Base-by-base conservation (phyloP, 2,329 filamentous ascomycete species). In the Aspergillus hortae region DNA sequence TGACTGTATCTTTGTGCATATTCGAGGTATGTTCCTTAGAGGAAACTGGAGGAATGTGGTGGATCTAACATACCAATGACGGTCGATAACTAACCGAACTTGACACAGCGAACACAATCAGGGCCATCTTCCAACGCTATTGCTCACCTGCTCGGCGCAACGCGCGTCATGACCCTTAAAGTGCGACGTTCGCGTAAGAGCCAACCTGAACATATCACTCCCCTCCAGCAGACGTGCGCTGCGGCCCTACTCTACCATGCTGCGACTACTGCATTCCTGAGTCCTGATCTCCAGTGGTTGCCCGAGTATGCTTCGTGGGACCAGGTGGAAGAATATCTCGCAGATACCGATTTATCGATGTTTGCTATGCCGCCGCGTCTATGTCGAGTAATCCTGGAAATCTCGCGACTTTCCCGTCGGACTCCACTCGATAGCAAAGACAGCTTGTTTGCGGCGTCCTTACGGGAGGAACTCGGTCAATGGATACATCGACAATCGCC, bases 181-280 rank as follows among this genome's bases (percentile, higher is more conserved):
- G 15, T 49, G 17, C 32, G 40, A 19, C 12, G 15, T 5, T 23
- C 46, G 2, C 25, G n/a, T 12, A 6, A 32, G 15, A 25, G n/a
- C 2, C 19, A 44, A 6, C 38, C 7, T 4, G 46, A 32, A 21
- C 11, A 17, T n/a, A 10, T 21, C 38, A 33, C 23, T 14, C 36
- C 46, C 5, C 23, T 40, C 9, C 36, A 32, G 19, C 36, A 33
- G 38, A 49, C 40, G 15, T 49, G 38, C n/a, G 38, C 38, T 23
- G 46, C 46, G 21, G 36, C 46, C 9, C n/a, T 49, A 25, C 25
- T 49, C 9, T 49, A 49, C 17, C 46, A 49, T 49, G 46, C 46
- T 15, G 36, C 46, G 10, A 49, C 46, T 14, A 49, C 30, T 9
- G 40, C 46, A 1, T 32, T 49, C 12, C 11, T 49, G 21, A 43